phyloP scores from a whole-genome alignment of 2,329 filamentous ascomycete species.

The Didymella exigua region DNA sequence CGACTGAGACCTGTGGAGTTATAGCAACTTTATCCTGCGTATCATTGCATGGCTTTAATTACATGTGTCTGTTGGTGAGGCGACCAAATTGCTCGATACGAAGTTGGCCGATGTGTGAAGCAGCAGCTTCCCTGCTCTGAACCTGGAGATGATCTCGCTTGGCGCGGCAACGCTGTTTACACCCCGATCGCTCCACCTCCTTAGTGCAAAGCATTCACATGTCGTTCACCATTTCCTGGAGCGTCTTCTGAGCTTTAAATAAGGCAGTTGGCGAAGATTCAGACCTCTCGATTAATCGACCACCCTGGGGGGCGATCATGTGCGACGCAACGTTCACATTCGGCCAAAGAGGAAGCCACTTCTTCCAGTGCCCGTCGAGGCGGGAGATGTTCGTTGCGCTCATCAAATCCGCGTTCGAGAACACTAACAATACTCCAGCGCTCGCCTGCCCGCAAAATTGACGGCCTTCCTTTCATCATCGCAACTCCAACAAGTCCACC shows the following conservation, averaged over 20 bases:
- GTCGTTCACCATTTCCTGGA: background rate
- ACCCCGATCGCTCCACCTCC: conserved; percentile 11
- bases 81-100: conserved; percentile 11
- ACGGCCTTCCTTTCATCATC: conserved; percentile 29
- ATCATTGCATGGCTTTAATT: background rate
- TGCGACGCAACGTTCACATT: conserved; percentile 43
- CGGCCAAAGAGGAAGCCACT: conserved; percentile 44
- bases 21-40: background rate
- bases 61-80: conserved; percentile 9
- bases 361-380: conserved; percentile 39
- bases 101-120: conserved; percentile 6
- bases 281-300: background rate
- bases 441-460: conserved; percentile 38
- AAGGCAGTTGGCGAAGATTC: background rate
- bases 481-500: conserved; percentile 34
- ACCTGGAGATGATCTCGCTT: conserved; percentile 40
- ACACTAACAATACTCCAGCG: conserved; percentile 19
- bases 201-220: background rate
- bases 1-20: background rate
- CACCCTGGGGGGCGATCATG: too few relatives aligned
- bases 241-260: background rate
- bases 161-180: conserved; percentile 23
- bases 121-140: conserved; percentile 36
- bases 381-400: conserved; percentile 32
- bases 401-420: background rate